phyloP scores from a whole-genome alignment of 148 eudicot genomes.

The Rhododendron griersonianum region DNA sequence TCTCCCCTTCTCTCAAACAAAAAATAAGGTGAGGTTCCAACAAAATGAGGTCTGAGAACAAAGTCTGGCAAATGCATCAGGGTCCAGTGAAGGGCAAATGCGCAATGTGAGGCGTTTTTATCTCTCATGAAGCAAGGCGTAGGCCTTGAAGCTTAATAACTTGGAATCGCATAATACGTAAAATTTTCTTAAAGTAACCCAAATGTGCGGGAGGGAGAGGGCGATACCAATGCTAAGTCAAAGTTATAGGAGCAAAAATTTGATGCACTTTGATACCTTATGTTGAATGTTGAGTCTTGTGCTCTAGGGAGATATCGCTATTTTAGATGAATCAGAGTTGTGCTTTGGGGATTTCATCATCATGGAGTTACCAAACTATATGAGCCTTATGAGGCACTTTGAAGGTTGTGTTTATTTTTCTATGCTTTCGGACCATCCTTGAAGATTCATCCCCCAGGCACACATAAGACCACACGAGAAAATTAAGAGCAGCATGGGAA shows the following conservation, averaged over 20 bases:
- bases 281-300: background rate
- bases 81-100: background rate
- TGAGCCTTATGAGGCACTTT: background rate
- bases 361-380: background rate
- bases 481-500: background rate
- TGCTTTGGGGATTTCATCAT: background rate
- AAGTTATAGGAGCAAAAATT: background rate
- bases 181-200: background rate
- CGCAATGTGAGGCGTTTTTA: background rate
- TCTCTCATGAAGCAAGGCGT: background rate
- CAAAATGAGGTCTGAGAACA: background rate
- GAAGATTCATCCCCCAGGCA: background rate
- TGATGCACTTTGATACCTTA: background rate
- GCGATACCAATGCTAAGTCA: background rate
- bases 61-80: background rate
- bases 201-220: background rate
- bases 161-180: background rate
- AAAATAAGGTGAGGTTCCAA: background rate
- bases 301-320: background rate
- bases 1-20: background rate
- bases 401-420: background rate
- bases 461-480: background rate
- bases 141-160: background rate
- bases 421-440: background rate
- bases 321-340: background rate